Percentiles rank a stretch among this genome's conserved stretches.
These are phyloP conservation scores for Apiospora hydei DNA, from an alignment of 2,329 filamentous ascomycete genomes.

Conservation along the genomic window DNA sequence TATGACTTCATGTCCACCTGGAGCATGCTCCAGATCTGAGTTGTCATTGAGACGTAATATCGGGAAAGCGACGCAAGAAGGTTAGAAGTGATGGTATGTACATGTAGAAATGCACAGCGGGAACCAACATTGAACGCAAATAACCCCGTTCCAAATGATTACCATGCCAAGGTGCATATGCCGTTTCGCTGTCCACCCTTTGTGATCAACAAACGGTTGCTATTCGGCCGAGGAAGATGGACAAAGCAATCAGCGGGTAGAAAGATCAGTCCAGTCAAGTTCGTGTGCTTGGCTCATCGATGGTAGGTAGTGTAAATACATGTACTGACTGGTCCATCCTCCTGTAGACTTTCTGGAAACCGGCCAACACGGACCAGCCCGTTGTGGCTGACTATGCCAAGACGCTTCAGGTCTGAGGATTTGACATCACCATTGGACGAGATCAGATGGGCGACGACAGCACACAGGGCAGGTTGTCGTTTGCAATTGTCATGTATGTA, in stretches of 20 bases:
- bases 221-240: background rate
- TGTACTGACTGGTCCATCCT: background rate
- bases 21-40: background rate
- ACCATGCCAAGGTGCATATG: background rate
- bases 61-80: background rate
- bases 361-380: background rate
- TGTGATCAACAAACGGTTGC: background rate
- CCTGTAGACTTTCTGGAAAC: background rate
- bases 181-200: background rate
- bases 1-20: background rate
- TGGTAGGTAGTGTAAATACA: too few relatives aligned
- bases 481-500: background rate
- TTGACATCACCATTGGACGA: slow-evolving; percentile 15
- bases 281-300: background rate
- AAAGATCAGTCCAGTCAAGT: background rate
- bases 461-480: background rate
- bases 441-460: background rate
- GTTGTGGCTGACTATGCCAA: slow-evolving; percentile 20
- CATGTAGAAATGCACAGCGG: background rate
- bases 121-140: background rate
- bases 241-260: background rate
- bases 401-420: slow-evolving; percentile 14
- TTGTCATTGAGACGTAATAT: background rate
- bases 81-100: background rate
- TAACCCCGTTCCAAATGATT: background rate